phyloP scores from a whole-genome alignment of 83 land plant genomes.

The Thuja plicata region DNA sequence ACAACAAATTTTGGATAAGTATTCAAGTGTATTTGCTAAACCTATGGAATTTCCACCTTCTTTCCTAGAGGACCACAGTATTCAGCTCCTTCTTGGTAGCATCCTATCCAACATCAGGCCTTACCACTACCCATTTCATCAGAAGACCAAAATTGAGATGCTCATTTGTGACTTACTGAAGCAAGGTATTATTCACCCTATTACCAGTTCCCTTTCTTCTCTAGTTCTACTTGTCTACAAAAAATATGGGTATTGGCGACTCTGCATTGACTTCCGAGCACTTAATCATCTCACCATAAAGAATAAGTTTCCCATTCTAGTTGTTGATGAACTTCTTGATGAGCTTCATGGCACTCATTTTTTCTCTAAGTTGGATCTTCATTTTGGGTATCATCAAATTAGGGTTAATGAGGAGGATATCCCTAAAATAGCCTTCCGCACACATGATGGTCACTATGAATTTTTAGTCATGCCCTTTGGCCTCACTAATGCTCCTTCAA shows the following conservation, averaged over 20 bases:
- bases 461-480: not conserved
- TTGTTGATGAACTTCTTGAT: too few species aligned
- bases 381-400: not conserved
- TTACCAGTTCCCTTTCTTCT: not conserved
- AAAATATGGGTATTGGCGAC: not conserved
- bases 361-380: not conserved
- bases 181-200: not conserved
- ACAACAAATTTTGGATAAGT: too few species aligned
- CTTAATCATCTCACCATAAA: not conserved
- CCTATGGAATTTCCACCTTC: too few species aligned
- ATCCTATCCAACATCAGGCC: too few species aligned
- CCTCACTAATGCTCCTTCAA: not conserved
- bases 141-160: too few species aligned
- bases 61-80: too few species aligned
- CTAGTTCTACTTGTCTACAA: not conserved
- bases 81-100: too few species aligned
- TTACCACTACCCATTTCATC: too few species aligned
- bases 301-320: not conserved
- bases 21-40: too few species aligned
- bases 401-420: not conserved
- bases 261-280: not conserved
- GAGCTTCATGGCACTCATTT: too few species aligned
- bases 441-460: not conserved
- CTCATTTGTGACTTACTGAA: too few species aligned
- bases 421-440: not conserved